phyloP scores from a whole-genome alignment of 805 yeast genomes.

The Spathaspora arborariae region DNA sequence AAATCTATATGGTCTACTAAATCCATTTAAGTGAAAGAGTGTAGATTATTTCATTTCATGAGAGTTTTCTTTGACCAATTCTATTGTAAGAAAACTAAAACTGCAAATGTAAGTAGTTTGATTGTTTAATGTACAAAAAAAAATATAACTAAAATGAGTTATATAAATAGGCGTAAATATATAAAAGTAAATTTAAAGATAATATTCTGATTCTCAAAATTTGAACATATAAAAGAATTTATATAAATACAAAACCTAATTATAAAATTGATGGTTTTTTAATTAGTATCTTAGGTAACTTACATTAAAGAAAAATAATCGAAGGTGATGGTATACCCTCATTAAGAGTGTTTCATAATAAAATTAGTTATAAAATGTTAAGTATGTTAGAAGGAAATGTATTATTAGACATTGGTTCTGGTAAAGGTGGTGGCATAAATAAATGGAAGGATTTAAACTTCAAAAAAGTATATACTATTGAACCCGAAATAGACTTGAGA shows the following conservation, averaged over 20 bases:
- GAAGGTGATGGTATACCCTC: background rate
- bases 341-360: background rate
- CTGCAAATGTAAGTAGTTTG: no score
- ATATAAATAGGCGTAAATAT: background rate
- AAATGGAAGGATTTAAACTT: background rate
- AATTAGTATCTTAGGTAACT: background rate
- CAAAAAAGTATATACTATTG: background rate
- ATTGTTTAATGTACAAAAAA: background rate
- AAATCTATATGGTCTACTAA: no score
- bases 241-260: background rate
- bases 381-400: background rate
- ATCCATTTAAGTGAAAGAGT: no score
- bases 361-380: background rate
- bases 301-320: background rate
- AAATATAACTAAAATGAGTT: background rate
- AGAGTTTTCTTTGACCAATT: no score
- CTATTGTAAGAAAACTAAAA: no score
- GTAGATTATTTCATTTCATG: no score
- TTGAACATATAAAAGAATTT: background rate
- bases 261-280: background rate
- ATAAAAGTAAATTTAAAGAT: background rate
- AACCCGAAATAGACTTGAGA: background rate
- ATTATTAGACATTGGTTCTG: conserved; percentile 1
- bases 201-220: background rate
- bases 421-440: conserved; percentile 2